Base-by-base conservation (phyloP, 2,329 filamentous ascomycete genomes). In the Aspergillus brunneoviolaceus region DNA sequence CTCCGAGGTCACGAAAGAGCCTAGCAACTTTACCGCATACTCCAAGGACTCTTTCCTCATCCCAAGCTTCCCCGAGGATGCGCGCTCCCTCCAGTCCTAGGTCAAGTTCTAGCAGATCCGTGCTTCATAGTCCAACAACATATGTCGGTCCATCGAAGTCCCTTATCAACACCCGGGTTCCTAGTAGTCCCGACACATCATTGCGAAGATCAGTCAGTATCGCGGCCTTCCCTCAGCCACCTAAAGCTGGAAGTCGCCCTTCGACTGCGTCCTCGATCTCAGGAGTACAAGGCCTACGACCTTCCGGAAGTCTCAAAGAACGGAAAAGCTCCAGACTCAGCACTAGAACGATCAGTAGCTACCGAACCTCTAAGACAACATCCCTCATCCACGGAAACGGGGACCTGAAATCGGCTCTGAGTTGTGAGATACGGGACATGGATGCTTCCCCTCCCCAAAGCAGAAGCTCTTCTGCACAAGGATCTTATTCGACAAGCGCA, bases 171-270 rank as follows among this genome's bases (percentile, higher is more conserved):
- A 77, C 86, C 14, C 87, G 85, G 63, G 80, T 80, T 5, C 69
- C 81, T 12, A 73, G 73, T 45, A 79, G 79, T 33, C 80, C 85
- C 5, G 86, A 87, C 27, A 93, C 88, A 75, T 86, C 88, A 1
- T 77, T 97, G 58, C 87, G 92, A 63, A 96, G 96, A 77, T 90
- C 90, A 1, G 89, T 96, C 70, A 97, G 93, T 81, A 96, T 97
- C 71, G 94, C 93, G 72, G 89, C 92, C 1, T 97, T 98, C 71
- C 94, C 94, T 31, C 90, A 96, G 65, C 94, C 94, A 14, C 94
- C 94, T 14, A 88, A 88, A 66, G 85, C 87, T 51, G 83, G 84
- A 57, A 82, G 78, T 79, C 68, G 92, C 83, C 77, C 80, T 87
- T 59, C 90, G 85, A 55, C 85, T 82, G 57, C 85, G 72, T 76